Base-by-base conservation (phyloP, 148 eudicot genomes). In the Chenopodium berlandieri region DNA sequence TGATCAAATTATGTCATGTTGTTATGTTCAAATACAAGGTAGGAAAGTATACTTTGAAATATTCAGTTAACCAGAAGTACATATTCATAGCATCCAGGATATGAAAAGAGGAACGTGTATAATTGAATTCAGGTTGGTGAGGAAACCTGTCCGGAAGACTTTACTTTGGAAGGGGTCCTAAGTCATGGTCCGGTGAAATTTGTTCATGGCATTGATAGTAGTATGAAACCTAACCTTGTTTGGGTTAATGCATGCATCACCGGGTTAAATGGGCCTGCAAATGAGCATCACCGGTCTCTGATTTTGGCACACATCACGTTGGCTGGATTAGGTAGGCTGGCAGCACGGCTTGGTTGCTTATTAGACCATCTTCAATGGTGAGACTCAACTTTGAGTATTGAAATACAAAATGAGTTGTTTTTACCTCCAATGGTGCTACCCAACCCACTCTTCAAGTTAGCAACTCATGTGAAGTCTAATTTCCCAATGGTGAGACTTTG, bases 181-280 rank as follows among this genome's bases (percentile, higher is more conserved):
- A 76, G 79, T 40, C 7, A 27, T 27, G 30, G 30, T 40, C 44
- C 8, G 81, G 67, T 88, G 85, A 71, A 40, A 88, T 0, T 85
- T 19, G 78, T 88, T 88, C 90, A 88, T 88, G 60, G 85, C 82
- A 19, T 81, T 88, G 90, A n/a, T 83, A 34, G 86, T 62, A 1
- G 90, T 88, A 10, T 88, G 90, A 30, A 84, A 25, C 44, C 88
- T 56, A 13, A 75, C 66, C 8, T 76, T 77, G 79, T 75, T 81
- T 40, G 90, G 86, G 13, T 81, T 14, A 12, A 83, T 85, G 72
- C 90, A 88, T 14, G 86, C 23, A 32, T 86, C 90, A 60, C 88
- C 85, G 8, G 84, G 31, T 81, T 88, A 79, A 34, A 88, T 88
- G 54, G 88, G 88, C 58, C 56, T 67, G 50, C 90, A 88, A 44